Conservation (phyloP, 176 grass and related monocot species). For the Zizania latifolia region DNA sequence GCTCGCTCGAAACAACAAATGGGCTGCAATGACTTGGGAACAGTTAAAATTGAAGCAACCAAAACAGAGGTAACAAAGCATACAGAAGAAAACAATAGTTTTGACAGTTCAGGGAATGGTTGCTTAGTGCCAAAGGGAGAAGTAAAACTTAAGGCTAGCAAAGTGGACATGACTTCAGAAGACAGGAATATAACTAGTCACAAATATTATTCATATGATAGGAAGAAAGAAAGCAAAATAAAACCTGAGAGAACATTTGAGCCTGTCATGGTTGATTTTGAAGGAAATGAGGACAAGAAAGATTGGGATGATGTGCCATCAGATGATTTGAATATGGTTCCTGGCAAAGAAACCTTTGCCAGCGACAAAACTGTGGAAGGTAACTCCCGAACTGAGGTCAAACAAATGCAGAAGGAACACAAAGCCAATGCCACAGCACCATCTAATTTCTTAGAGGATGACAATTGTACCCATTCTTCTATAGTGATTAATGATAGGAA, state of each 20-base stretch:
- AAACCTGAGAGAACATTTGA: slow-evolving; percentile 31
- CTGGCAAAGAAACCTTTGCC: slow-evolving; percentile 22
- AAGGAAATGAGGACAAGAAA: slow-evolving; percentile 32
- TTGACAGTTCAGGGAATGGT: slow-evolving; percentile 29
- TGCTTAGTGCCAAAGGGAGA: slow-evolving; percentile 11
- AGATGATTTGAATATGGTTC: slow-evolving; percentile 30
- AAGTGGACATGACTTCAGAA: slow-evolving; percentile 25
- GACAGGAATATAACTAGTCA: slow-evolving; percentile 25
- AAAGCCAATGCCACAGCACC: slow-evolving; percentile 24
- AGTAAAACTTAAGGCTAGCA: slow-evolving; percentile 31
- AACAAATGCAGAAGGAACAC: slow-evolving; percentile 32
- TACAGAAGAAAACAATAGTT: slow-evolving; percentile 30
- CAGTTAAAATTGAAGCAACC: slow-evolving; percentile 23
- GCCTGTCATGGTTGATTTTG: slow-evolving; percentile 36
- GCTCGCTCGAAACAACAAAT: not conserved
- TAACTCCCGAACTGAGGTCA: slow-evolving; percentile 29
- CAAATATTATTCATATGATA: slow-evolving; percentile 31
- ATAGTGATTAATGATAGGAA: slow-evolving; percentile 33
- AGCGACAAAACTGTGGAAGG: slow-evolving; percentile 11
- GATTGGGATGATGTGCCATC: slow-evolving; percentile 28
- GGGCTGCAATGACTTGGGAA: slow-evolving; percentile 18
- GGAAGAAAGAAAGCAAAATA: slow-evolving; percentile 45
- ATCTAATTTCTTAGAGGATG: slow-evolving; percentile 20
- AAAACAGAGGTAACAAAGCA: slow-evolving; percentile 33
- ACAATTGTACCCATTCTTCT: slow-evolving; percentile 16